Evolutionary conservation across 2,329 filamentous ascomycete species (phyloP).

Genomic region (Epichloe glyceriae): DNA sequence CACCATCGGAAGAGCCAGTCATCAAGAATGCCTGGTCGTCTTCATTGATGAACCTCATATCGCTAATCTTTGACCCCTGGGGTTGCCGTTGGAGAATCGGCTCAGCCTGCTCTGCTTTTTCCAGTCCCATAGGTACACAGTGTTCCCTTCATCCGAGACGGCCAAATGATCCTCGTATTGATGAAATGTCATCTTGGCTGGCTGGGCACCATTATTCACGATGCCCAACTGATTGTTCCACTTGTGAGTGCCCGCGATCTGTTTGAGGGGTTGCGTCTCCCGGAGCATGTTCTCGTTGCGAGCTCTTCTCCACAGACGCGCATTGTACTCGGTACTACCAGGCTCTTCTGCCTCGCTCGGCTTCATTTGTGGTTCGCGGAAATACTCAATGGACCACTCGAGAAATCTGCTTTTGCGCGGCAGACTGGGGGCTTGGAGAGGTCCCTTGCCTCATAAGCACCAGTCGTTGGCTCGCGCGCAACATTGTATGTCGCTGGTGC

Average conservation of each 20-base stretch:
- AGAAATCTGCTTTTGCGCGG: slow-evolving; percentile 76
- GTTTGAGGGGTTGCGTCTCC: slow-evolving; percentile 88
- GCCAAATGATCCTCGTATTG: slow-evolving; percentile 95
- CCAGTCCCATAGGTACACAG: slow-evolving; percentile 89
- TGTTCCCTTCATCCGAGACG: slow-evolving; percentile 86
- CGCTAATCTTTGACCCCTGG: slow-evolving; percentile 77
- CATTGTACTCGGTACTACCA: slow-evolving; percentile 91
- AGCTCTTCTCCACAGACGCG: slow-evolving; percentile 80
- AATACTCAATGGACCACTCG: slow-evolving; percentile 95
- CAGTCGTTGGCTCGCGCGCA: slow-evolving; percentile 67
- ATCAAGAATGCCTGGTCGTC: slow-evolving; percentile 91
- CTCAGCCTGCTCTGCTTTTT: slow-evolving; percentile 60
- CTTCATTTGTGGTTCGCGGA: slow-evolving; percentile 97
- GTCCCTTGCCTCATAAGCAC: slow-evolving; percentile 54
- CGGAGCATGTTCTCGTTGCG: slow-evolving; percentile 87
- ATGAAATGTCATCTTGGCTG: slow-evolving; percentile 88
- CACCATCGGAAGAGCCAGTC: slow-evolving; percentile 89
- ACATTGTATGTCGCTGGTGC: slow-evolving; percentile 60
- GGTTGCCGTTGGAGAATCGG: slow-evolving; percentile 90
- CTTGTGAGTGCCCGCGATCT: slow-evolving; percentile 67
- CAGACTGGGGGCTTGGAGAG: slow-evolving; percentile 47
- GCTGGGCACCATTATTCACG: slow-evolving; percentile 81
- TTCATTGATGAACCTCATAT: slow-evolving; percentile 96
- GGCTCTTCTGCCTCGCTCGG: slow-evolving; percentile 91
- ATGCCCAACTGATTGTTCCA: slow-evolving; percentile 79